A percentile compares a stretch with the other conserved stretches of the same genome.
Conservation (phyloP, 2,329 filamentous ascomycete species). For the Aspergillus sp. region DNA sequence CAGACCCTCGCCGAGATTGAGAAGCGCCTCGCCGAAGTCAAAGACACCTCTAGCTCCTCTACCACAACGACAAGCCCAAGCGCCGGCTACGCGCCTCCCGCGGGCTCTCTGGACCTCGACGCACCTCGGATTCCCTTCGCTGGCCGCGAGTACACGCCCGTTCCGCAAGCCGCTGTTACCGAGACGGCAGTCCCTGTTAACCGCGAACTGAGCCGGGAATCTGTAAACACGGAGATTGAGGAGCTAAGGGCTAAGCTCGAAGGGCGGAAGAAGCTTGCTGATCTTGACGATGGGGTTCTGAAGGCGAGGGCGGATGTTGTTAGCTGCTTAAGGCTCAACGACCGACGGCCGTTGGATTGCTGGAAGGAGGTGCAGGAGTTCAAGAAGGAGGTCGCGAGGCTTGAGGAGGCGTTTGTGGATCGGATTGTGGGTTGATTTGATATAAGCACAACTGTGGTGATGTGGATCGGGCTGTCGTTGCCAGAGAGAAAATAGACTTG, state of each 20-base stretch:
- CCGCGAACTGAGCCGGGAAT: conserved; percentile 55
- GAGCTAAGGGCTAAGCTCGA: conserved; percentile 63
- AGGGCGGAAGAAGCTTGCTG: conserved; percentile 61
- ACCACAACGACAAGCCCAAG: conserved; percentile 29
- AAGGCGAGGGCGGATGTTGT: conserved; percentile 76
- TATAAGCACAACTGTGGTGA: conserved; percentile 18
- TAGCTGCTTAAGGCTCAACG: conserved; percentile 79
- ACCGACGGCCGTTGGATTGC: conserved; percentile 88
- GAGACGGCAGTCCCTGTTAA: conserved; percentile 33
- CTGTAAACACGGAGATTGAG: conserved; percentile 62
- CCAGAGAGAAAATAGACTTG: conserved; percentile 20
- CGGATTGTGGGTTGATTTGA: conserved; percentile 60
- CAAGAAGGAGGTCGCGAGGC: conserved; percentile 81
- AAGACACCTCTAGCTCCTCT: conserved; percentile 39
- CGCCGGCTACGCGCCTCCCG: conserved; percentile 25
- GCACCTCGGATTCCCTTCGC: conserved; percentile 50
- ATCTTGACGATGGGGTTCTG: conserved; percentile 73
- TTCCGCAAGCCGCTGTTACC: conserved; percentile 21
- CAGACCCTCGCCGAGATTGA: conserved; percentile 71
- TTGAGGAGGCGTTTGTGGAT: conserved; percentile 88
- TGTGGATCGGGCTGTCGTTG: conserved; percentile 7
- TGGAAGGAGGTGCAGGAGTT: conserved; percentile 92
- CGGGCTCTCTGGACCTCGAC: conserved; percentile 43
- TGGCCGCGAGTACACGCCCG: conserved; percentile 41
- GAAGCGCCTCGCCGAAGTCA: conserved; percentile 58